These are phyloP conservation scores for Daedaleopsis sinensis DNA, from an alignment of 768 basidiomycete genomes.

Conservation along the genomic window DNA sequence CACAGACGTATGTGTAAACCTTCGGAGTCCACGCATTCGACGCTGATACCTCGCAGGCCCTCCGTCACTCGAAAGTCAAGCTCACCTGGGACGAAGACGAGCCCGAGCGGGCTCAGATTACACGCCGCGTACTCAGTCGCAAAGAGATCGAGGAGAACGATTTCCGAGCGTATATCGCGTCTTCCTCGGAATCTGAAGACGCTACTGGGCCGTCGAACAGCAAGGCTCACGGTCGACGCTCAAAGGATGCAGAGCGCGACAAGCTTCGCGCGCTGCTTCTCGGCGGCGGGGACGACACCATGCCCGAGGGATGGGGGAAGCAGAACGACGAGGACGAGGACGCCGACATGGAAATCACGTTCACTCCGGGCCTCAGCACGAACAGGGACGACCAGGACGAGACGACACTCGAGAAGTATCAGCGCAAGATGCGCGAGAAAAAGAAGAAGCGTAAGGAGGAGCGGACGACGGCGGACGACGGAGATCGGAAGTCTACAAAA, in stretches of 20 bases:
- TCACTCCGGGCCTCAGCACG: constrained; percentile 79
- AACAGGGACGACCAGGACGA: constrained; percentile 59
- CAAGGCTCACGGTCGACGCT: constrained; percentile 50
- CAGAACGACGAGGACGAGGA: constrained; percentile 47
- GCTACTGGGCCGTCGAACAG: constrained; percentile 39
- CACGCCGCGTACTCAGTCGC: constrained; percentile 74
- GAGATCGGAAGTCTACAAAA: constrained; percentile 29
- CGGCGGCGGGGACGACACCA: constrained; percentile 59
- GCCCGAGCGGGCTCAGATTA: constrained; percentile 78
- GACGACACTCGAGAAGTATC: constrained; percentile 88
- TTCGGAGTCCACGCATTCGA: neutral
- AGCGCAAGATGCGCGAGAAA: constrained; percentile 89
- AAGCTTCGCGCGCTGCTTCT: constrained; percentile 79
- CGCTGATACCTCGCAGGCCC: constrained; percentile 56
- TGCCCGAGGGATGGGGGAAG: constrained; percentile 86
- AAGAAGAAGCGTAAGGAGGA: constrained; percentile 78
- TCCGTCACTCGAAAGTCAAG: constrained; percentile 97
- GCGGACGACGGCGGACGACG: constrained; percentile 27
- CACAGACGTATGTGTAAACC: constrained; percentile 71
- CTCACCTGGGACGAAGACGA: constrained; percentile 99
- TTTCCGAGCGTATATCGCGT: constrained; percentile 60
- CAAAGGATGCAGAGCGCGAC: constrained; percentile 55
- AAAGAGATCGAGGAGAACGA: constrained; percentile 93
- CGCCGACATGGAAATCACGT: constrained; percentile 94
- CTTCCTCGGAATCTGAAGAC: constrained; percentile 64